phyloP scores from a whole-genome alignment of 2,329 filamentous ascomycete genomes.

The Mycosphaerella arachidis region DNA sequence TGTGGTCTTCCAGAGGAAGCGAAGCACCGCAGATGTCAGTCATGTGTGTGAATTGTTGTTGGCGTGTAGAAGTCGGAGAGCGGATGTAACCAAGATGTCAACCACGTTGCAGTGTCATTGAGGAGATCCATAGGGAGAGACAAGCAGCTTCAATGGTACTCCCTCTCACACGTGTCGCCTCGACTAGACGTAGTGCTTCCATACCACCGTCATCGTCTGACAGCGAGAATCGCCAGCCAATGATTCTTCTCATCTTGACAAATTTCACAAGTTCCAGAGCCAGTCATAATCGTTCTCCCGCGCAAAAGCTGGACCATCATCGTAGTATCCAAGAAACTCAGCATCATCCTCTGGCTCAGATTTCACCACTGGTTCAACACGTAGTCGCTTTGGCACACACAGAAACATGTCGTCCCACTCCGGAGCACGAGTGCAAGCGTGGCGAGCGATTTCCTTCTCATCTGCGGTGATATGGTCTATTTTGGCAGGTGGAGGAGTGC shows the following conservation, averaged over 20 bases:
- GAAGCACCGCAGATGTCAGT: not conserved
- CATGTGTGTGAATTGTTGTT: not conserved
- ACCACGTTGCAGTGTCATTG: not conserved
- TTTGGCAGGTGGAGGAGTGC: not conserved
- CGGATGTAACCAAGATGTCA: not conserved
- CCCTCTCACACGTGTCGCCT: not conserved
- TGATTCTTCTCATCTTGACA: not conserved
- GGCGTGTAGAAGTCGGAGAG: not conserved
- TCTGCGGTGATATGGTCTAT: not conserved
- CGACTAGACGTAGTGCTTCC: not conserved
- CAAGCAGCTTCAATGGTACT: not conserved
- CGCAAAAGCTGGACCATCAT: slow-evolving; percentile 7
- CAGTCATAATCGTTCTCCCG: slow-evolving; percentile 6
- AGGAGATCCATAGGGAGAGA: not conserved
- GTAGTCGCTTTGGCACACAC: not conserved
- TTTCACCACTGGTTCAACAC: not conserved
- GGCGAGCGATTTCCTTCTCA: not conserved
- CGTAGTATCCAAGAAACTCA: slow-evolving; percentile 6
- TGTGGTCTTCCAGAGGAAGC: not conserved
- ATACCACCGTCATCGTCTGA: not conserved
- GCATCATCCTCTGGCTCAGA: not conserved
- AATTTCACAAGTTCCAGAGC: slow-evolving; percentile 2
- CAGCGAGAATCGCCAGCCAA: not conserved
- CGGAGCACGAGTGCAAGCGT: not conserved
- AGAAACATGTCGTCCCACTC: slow-evolving; percentile 11